Evolutionary conservation across 2,329 filamentous ascomycete species (phyloP), one percentile per base, ranked within the genome.

Genomic region (Aspergillus glaucus): DNA sequence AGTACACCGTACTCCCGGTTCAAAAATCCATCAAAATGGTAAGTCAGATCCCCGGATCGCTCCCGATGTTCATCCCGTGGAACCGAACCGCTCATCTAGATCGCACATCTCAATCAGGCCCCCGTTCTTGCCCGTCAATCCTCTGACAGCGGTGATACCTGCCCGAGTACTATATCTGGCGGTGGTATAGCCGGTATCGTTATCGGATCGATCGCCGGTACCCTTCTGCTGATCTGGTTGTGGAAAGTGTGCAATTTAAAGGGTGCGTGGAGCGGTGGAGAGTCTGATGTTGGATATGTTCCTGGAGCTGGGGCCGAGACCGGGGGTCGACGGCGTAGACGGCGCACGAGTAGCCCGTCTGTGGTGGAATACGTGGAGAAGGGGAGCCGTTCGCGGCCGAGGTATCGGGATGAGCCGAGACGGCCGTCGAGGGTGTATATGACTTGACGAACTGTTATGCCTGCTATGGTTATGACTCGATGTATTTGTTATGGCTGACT

Each of bases 171-270:
- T 12, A 60, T 71, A 15, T 60, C 56, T n/a, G 58, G 65, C 14
- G 68, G 69, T 1, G 66, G 52, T 4, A 66, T 71, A 24, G 69
- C 67, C 0, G 69, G 68, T 8, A 71, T 71, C 43, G 67, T 71
- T 15, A 60, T 71, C 44, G 68, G 69, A 9, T 61, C 63, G n/a
- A 67, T 71, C 34, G 64, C 59, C 3, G 69, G 66, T 6, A 66
- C 64, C 0, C 57, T 70, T 2, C 51, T 71, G 4, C 45, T 71
- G 5, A 50, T 66, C 5, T 71, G 68, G 68, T 55, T 71, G n/a
- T 63, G 63, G 51, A 58, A 59, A 15, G 24, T 62, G 6, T 66
- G 62, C 37, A 48, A 50, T 15, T 44, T 62, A 7, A 58, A 59
- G 4, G 58, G 59, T 1, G 57, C 60, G 2, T 55, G 50, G 19